A percentile compares a stretch with the other conserved stretches of the same genome.
Evolutionary conservation across 1,284 basidiomycete genomes (phyloP).

Genomic region (Leccinum angustisporum): DNA sequence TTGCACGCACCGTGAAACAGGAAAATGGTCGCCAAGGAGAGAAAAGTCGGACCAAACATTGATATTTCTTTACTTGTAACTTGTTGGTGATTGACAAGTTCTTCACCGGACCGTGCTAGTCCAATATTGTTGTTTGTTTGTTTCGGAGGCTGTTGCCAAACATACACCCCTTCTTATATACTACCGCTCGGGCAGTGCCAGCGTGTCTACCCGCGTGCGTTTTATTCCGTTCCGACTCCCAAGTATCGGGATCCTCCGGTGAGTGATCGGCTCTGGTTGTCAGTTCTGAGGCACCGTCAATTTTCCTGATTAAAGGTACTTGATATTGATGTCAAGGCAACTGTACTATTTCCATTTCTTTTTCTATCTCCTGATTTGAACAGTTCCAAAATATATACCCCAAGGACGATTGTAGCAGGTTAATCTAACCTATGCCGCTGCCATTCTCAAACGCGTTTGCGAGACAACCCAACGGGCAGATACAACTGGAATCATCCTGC

Average conservation of each 20-base stretch:
- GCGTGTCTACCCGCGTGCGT: too few relatives aligned
- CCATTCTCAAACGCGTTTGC: not conserved
- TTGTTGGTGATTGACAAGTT: not conserved
- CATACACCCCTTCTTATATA: not conserved
- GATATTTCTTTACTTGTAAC: not conserved
- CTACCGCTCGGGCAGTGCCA: too few relatives aligned
- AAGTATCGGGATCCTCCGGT: too few relatives aligned
- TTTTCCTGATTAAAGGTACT: not conserved
- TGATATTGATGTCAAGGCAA: not conserved
- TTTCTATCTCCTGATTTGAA: not conserved
- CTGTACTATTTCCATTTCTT: not conserved
- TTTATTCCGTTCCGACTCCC: too few relatives aligned
- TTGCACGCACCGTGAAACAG: slow-evolving; percentile 51
- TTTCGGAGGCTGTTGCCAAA: slow-evolving; percentile 20
- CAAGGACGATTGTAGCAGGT: not conserved
- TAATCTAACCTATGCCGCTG: not conserved
- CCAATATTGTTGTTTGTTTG: slow-evolving; percentile 10
- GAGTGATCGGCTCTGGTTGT: not conserved
- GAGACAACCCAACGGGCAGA: not conserved
- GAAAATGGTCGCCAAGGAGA: slow-evolving; percentile 44
- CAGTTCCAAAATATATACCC: not conserved
- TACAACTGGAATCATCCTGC: not conserved
- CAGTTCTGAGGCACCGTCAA: not conserved
- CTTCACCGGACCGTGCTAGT: not conserved
- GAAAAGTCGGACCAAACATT: slow-evolving; percentile 45